Base-by-base conservation (phyloP, 805 yeast genomes). In the Starmerella bombicola region DNA sequence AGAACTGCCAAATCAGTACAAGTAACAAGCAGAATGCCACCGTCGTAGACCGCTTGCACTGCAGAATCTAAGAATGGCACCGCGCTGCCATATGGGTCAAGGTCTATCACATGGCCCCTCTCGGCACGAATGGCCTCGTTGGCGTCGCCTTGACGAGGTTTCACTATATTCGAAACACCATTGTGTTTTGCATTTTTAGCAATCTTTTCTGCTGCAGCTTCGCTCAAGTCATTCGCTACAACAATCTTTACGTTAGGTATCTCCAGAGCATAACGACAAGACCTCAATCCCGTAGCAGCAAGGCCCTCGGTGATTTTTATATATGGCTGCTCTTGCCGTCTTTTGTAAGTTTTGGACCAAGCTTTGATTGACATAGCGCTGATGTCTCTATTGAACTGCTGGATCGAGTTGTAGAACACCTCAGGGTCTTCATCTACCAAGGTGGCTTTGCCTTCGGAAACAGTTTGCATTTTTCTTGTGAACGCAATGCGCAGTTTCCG, bases 31-130 rank as follows among this genome's bases (percentile, higher is more conserved):
- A 91, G 61, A 32, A 91, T 55, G 1, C 97, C 99, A 41, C 78
- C 86, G 50, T 86, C 85, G 36, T 71, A 72, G n/a, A 86, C 71
- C 24, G 78, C 66, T 54, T 84, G 93, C 24, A 91, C 66, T 0
- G 97, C 96, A 24, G 91, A 75, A 58, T 91, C 98, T 22, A 91
- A 69, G 57, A 91, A 91, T 6, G 98, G 98, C 0, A 95, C 74
- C 0, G 95, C 98, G 0, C 96, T 80, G 23, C 99, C 99, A 57
- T 91, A 91, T 0, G 99, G 99, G 60, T 91, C 99, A 38, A 91
- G 68, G 61, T 91, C 99, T 43, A 91, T 74, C 3, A 83, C 81
- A 56, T 91, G 94, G 62, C 79, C 85, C 55, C 53, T 62, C 38
- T 49, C 53, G 2, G 43, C 55, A 38, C 78, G 66, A 94, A 91